Evolutionary conservation across 768 basidiomycete species (phyloP).

Genomic region (Albatrellus ellisii): DNA sequence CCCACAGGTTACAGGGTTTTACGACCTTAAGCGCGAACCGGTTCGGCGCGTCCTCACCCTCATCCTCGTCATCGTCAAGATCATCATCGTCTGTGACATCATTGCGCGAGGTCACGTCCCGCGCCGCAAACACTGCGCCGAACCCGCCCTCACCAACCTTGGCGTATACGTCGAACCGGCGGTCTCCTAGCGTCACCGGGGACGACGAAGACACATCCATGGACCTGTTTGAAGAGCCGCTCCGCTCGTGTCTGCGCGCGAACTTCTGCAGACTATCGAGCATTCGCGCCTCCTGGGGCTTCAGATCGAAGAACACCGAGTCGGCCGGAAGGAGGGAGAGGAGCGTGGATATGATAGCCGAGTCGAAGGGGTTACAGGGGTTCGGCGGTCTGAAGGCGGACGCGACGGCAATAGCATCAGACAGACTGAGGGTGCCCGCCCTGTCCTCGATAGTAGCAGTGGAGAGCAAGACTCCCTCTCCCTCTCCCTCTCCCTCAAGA

Average conservation of each 20-base stretch:
- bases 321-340: slow-evolving; percentile 53
- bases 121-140: slow-evolving; percentile 86
- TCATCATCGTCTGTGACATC: slow-evolving; percentile 28
- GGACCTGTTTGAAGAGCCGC: slow-evolving; percentile 20
- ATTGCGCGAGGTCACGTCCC: slow-evolving; percentile 31
- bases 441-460: slow-evolving; percentile 35
- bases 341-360: slow-evolving; percentile 44
- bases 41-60: slow-evolving; percentile 34
- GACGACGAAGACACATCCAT: slow-evolving; percentile 27
- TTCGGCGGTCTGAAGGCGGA: slow-evolving; percentile 66
- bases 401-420: slow-evolving; percentile 46
- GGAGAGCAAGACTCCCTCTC: slow-evolving; percentile 5
- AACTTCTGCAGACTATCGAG: slow-evolving; percentile 67
- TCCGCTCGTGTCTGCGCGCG: slow-evolving; percentile 30
- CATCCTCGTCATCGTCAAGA: slow-evolving; percentile 27
- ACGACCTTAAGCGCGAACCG: slow-evolving; percentile 88
- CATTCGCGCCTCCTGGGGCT: slow-evolving; percentile 37
- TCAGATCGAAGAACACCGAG: slow-evolving; percentile 46
- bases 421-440: slow-evolving; percentile 50
- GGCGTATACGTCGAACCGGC: slow-evolving; percentile 55
- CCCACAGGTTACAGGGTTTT: slow-evolving; percentile 82
- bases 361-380: slow-evolving; percentile 81
- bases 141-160: slow-evolving; percentile 98
- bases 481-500: slow-evolving; percentile 9
- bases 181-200: slow-evolving; percentile 47